Evolutionary conservation across 1,139 yeast genomes (phyloP).

Genomic region (Debaryomyces psychrophilus): DNA sequence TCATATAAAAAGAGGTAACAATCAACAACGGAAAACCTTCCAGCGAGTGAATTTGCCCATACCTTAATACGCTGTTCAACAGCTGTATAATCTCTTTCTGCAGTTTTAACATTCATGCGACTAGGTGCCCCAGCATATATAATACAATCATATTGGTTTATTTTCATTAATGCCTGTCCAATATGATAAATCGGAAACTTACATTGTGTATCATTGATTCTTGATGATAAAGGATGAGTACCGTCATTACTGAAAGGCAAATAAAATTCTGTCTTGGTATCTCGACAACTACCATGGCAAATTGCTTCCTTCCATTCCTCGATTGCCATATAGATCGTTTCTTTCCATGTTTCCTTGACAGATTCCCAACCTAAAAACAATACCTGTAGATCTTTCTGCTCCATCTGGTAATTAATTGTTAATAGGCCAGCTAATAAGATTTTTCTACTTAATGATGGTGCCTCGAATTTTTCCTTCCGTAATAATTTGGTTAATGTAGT

Average conservation of each 20-base stretch:
- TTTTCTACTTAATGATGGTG: conserved; percentile 58
- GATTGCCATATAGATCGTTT: conserved; percentile 43
- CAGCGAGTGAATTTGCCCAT: conserved; percentile 41
- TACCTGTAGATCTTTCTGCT: conserved; percentile 58
- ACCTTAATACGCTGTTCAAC: conserved; percentile 51
- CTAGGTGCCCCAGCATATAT: conserved; percentile 73
- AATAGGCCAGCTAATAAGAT: conserved; percentile 63
- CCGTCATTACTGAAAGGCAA: neutral
- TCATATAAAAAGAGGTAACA: conserved; percentile 62
- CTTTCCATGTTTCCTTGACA: conserved; percentile 30
- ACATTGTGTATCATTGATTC: conserved; percentile 36
- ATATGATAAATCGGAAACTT: conserved; percentile 57
- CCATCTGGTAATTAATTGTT: conserved; percentile 66
- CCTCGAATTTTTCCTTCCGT: conserved; percentile 50
- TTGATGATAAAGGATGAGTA: neutral
- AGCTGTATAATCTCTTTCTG: conserved; percentile 47
- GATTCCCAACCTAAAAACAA: conserved; percentile 9
- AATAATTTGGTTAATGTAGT: conserved; percentile 55
- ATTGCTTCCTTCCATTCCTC: conserved; percentile 18
- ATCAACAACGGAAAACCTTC: conserved; percentile 51
- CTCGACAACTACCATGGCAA: conserved; percentile 10
- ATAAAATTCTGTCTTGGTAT: neutral
- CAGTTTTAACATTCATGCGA: conserved; percentile 65
- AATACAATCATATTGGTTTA: conserved; percentile 68
- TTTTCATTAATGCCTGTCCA: conserved; percentile 61